phyloP scores from a whole-genome alignment of 805 yeast genomes.

The Ogataea methanolica region DNA sequence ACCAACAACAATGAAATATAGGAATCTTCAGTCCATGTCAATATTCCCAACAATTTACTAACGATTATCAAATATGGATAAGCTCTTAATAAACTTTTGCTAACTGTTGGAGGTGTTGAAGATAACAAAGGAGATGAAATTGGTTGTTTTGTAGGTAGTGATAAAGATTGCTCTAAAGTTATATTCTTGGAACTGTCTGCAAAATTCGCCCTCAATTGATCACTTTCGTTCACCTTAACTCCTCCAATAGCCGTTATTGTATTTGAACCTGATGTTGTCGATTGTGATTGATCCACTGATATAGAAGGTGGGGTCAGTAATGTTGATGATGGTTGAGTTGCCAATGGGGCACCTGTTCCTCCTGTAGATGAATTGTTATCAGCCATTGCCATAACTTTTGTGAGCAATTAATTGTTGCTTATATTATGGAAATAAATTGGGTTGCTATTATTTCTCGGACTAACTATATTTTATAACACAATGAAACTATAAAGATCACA shows the following conservation, averaged over 20 bases:
- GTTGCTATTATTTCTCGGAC: no score
- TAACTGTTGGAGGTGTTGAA: slow-evolving; percentile 87
- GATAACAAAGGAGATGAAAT: slow-evolving; percentile 63
- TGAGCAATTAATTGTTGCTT: no score
- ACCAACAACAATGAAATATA: slow-evolving; percentile 69
- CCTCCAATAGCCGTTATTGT: slow-evolving; percentile 22
- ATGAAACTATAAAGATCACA: no score
- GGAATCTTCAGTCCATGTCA: slow-evolving; percentile 88
- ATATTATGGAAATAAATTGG: no score
- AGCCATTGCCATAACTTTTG: no score
- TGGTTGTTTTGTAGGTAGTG: background rate
- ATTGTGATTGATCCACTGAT: background rate
- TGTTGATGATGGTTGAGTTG: background rate
- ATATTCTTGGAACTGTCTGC: slow-evolving; percentile 31
- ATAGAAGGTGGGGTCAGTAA: background rate
- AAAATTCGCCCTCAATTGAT: slow-evolving; percentile 35
- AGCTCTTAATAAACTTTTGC: slow-evolving; percentile 74
- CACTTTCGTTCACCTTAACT: slow-evolving; percentile 27
- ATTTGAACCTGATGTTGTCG: slow-evolving; percentile 6
- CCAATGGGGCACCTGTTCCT: background rate
- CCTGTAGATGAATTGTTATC: no score
- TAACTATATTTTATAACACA: no score
- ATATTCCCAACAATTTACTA: slow-evolving; percentile 62
- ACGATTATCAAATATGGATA: slow-evolving; percentile 80
- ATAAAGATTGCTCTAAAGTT: no score